Conservation (phyloP, 2,329 filamentous ascomycete genomes). For the Emergomyces africanus region DNA sequence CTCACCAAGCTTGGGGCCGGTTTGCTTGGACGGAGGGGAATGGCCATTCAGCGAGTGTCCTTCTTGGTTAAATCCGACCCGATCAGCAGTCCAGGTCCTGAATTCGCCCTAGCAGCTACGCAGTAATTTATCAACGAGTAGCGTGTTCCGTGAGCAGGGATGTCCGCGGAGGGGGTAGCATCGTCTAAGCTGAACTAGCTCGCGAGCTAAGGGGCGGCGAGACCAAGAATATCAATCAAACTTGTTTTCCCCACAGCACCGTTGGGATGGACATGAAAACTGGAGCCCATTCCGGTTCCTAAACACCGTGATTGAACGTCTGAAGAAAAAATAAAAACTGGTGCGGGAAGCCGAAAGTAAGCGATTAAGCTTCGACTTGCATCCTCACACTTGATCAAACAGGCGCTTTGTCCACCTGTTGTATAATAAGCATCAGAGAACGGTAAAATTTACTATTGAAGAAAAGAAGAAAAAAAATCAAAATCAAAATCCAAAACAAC, state of each 20-base stretch:
- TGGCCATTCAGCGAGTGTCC: neutral
- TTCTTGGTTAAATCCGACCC: neutral
- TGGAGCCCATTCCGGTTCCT: neutral
- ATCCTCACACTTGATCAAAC: too few relatives aligned
- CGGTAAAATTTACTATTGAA: too few relatives aligned
- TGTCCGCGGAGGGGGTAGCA: neutral
- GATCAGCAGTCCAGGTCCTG: neutral
- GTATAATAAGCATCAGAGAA: too few relatives aligned
- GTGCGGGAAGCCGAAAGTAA: neutral
- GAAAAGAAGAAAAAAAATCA: too few relatives aligned
- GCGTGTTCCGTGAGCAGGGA: neutral
- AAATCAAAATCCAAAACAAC: too few relatives aligned
- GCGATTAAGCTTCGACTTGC: neutral
- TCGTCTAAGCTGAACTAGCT: neutral
- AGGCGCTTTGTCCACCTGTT: too few relatives aligned
- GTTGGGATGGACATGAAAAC: neutral
- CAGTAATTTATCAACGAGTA: neutral
- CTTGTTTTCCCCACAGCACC: neutral
- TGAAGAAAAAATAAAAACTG: too few relatives aligned
- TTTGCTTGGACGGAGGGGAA: too few relatives aligned
- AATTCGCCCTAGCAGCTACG: neutral
- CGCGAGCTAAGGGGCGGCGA: neutral
- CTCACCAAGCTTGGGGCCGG: neutral
- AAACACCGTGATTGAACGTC: neutral
- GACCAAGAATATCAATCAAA: neutral